phyloP scores from a whole-genome alignment of 208 protist species.

The Naegleria gruberi region DNA sequence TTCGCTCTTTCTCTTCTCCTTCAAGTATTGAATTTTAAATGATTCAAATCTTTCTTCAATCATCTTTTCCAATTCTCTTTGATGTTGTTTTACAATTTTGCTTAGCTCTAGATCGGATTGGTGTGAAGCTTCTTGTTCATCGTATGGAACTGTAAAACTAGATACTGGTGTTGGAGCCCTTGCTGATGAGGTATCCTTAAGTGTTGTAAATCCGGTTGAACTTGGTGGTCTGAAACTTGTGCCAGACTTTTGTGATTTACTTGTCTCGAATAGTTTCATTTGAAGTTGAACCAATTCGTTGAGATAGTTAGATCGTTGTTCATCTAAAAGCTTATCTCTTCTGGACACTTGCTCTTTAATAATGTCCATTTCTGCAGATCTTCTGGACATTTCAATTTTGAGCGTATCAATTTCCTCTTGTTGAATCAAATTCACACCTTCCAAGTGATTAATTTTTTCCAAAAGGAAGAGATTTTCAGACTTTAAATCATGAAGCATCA shows the following conservation, averaged over 20 bases:
- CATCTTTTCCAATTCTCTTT: not conserved
- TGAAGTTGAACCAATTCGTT: not conserved
- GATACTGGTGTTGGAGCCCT: not conserved
- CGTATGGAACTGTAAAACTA: not conserved
- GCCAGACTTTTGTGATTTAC: not conserved
- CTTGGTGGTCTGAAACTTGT: not conserved
- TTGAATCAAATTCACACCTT: not conserved
- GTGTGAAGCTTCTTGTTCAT: not conserved
- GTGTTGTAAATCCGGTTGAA: not conserved
- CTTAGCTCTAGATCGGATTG: not conserved
- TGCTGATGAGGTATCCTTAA: not conserved
- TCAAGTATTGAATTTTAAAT: not conserved
- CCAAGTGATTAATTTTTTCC: not conserved
- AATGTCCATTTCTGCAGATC: not conserved
- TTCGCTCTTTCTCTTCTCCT: not conserved
- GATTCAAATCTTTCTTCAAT: not conserved
- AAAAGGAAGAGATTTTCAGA: slow-evolving; percentile 1
- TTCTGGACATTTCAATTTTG: not conserved
- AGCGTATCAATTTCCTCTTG: not conserved
- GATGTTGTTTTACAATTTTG: not conserved
- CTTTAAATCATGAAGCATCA: not conserved
- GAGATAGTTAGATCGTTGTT: not conserved
- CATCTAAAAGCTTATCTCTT: not conserved
- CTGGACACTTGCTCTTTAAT: not conserved
- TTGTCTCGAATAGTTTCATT: not conserved